Percentiles rank a stretch among this genome's conserved stretches.
phyloP scores from a whole-genome alignment of 345 rosid species.

The Arabidopsis suecica region DNA sequence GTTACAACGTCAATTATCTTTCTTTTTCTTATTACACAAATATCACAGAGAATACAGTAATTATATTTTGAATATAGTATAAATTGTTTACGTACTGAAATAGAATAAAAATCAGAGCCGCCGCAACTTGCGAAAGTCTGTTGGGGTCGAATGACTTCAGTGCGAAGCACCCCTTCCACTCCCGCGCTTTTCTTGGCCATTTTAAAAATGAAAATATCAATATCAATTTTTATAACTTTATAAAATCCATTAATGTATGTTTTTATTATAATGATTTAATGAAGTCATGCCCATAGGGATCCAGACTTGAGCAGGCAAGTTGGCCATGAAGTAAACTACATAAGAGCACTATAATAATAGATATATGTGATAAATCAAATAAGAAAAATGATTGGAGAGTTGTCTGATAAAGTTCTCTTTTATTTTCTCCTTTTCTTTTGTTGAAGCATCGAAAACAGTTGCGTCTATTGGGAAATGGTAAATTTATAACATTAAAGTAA shows the following conservation, averaged over 20 bases:
- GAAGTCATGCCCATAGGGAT: constrained; percentile 35
- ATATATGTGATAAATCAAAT: constrained; percentile 4
- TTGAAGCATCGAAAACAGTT: neutral
- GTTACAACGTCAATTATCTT: constrained; percentile 10
- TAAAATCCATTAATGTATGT: too few species aligned
- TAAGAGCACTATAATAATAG: neutral
- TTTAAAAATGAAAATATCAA: neutral
- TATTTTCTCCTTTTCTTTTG: neutral
- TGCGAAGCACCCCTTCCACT: constrained; percentile 30
- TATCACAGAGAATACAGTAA: neutral
- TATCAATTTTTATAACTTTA: too few species aligned
- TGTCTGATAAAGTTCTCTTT: neutral
- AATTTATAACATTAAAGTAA: neutral
- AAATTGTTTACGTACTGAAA: neutral
- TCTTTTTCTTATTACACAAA: neutral
- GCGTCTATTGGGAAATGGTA: constrained; percentile 16
- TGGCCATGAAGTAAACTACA: constrained; percentile 37
- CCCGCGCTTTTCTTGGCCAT: constrained; percentile 28
- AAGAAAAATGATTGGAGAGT: constrained; percentile 2
- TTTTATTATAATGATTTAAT: too few species aligned
- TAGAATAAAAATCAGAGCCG: constrained; percentile 32
- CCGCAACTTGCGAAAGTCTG: constrained; percentile 47
- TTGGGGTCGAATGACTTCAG: constrained; percentile 35
- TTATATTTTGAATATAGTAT: neutral
- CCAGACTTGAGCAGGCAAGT: constrained; percentile 32